Evolutionary conservation across 208 protist genomes (phyloP).

Genomic region (Trichomonas vaginalis): DNA sequence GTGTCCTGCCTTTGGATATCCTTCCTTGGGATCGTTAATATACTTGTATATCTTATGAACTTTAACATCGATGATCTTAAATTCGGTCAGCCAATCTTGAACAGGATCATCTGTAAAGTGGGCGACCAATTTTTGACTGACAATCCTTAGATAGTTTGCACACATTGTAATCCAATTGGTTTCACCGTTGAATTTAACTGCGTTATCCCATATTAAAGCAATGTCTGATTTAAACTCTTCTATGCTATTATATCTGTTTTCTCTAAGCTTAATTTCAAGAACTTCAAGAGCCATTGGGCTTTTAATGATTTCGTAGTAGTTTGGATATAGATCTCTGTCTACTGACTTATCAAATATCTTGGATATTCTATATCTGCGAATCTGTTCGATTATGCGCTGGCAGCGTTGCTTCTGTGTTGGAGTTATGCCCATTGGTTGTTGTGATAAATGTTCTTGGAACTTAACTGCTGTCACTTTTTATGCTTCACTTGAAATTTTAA

Average conservation of each 20-base stretch:
- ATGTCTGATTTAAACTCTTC: neutral
- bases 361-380: neutral
- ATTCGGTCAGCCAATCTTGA: neutral
- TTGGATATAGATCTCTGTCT: neutral
- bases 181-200: neutral
- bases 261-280: neutral
- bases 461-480: neutral
- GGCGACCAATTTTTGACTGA: neutral
- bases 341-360: neutral
- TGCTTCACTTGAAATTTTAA: neutral
- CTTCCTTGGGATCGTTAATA: neutral
- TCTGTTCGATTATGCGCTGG: neutral
- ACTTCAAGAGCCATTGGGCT: neutral
- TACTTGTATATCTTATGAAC: neutral
- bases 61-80: neutral
- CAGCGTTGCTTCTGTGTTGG: neutral
- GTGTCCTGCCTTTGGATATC: neutral
- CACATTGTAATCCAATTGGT: neutral
- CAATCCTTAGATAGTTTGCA: neutral
- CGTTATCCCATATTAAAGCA: neutral
- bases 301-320: neutral
- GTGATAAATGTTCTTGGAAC: neutral
- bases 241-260: neutral
- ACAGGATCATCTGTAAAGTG: neutral
- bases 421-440: neutral